These are phyloP conservation scores for Perkinsus olseni DNA, from an alignment of 169 alveolate genomes.

Conservation along the genomic window DNA sequence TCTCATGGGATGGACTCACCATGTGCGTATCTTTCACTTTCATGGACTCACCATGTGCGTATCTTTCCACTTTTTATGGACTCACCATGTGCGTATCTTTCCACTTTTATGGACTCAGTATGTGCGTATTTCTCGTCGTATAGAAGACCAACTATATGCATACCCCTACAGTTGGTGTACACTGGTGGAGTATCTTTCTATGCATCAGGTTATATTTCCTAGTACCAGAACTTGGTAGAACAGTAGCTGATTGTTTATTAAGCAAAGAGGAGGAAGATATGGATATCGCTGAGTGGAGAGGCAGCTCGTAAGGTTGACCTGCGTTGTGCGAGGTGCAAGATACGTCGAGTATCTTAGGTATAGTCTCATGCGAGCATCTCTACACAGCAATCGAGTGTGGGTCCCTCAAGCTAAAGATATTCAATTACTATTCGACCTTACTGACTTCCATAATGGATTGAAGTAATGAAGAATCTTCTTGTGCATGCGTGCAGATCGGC, in stretches of 20 bases:
- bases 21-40: too few species aligned
- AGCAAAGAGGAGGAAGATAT: neutral
- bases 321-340: neutral
- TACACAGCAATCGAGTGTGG: neutral
- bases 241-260: neutral
- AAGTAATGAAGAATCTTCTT: neutral
- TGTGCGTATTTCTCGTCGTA: too few species aligned
- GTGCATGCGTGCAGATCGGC: neutral
- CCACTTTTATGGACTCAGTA: too few species aligned
- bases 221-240: neutral
- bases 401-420: neutral
- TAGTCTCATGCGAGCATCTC: neutral
- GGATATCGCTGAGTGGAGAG: neutral
- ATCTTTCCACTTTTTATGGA: too few species aligned
- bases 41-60: too few species aligned
- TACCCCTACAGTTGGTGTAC: too few species aligned
- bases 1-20: too few species aligned
- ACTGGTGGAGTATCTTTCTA: too few species aligned
- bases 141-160: too few species aligned
- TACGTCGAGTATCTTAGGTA: neutral
- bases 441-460: neutral
- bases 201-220: neutral
- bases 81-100: too few species aligned
- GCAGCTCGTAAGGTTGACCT: neutral
- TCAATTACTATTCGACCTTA: neutral